Percentiles rank a stretch among this genome's conserved stretches.
Evolutionary conservation across 345 rosid genomes (phyloP).

Genomic region (Populus nigra): DNA sequence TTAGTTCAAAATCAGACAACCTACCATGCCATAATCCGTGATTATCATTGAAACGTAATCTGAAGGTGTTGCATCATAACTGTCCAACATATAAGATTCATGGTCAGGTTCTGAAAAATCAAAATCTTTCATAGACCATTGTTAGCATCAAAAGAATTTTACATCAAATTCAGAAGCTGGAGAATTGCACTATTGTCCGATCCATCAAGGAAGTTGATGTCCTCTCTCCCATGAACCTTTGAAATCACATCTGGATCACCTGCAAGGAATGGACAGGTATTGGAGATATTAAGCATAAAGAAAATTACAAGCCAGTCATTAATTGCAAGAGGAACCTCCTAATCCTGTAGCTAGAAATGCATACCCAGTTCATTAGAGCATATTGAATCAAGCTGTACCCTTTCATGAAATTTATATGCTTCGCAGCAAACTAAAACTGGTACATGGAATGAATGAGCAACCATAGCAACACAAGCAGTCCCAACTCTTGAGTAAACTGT

Average conservation of each 20-base stretch:
- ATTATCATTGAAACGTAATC: conserved; percentile 86
- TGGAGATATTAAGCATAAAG: conserved; percentile 4
- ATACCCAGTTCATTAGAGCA: conserved; percentile 94
- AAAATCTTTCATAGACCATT: conserved; percentile 1
- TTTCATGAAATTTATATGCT: conserved; percentile 92
- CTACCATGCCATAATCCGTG: conserved; percentile 96
- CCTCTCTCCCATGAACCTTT: conserved; percentile 65
- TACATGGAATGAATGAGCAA: conserved; percentile 73
- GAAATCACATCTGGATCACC: conserved; percentile 91
- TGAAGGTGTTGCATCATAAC: conserved; percentile 92
- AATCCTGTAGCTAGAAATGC: conserved; percentile 17
- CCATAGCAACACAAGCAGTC: conserved; percentile 96
- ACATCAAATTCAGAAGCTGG: conserved; percentile 79
- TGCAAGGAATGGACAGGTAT: conserved; percentile 27
- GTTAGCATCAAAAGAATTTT: conserved; percentile 26
- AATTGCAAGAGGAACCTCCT: not conserved
- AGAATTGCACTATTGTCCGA: conserved; percentile 54
- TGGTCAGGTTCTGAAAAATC: conserved; percentile 17
- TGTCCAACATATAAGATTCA: conserved; percentile 24
- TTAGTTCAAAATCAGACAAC: conserved; percentile 15
- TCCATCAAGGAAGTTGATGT: conserved; percentile 55
- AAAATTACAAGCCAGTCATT: not conserved
- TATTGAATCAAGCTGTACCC: conserved; percentile 94
- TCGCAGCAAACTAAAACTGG: conserved; percentile 96
- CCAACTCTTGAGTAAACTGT: conserved; percentile 94